Evolutionary conservation across 306 rosid species (phyloP).

Genomic region (Rosa persica): DNA sequence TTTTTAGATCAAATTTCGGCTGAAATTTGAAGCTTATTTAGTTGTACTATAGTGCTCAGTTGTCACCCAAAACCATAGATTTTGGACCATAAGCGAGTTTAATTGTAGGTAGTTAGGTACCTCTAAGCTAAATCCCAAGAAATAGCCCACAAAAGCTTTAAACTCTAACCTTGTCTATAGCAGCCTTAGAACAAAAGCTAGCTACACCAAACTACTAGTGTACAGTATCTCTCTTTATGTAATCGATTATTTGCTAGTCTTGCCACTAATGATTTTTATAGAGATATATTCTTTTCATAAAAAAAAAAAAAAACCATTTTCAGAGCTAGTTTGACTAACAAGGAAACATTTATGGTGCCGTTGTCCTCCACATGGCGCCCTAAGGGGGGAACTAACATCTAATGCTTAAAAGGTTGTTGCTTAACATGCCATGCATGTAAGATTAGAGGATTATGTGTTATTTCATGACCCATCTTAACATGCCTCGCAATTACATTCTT

Average conservation of each 20-base stretch:
- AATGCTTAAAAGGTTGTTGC: too few relatives aligned
- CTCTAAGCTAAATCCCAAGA: conserved; percentile 22
- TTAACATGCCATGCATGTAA: background rate
- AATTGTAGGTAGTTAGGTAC: background rate
- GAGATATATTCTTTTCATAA: conserved; percentile 2
- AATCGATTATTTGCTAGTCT: conserved; percentile 1
- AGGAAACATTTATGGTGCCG: background rate
- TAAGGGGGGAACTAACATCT: background rate
- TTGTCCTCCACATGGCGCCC: background rate
- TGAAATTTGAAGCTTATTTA: conserved; percentile 24
- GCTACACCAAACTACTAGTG: background rate
- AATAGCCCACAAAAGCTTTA: conserved; percentile 37
- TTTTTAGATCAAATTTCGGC: conserved; percentile 28
- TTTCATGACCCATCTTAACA: too few relatives aligned
- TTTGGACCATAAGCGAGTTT: conserved; percentile 28
- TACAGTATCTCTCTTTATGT: conserved; percentile 15
- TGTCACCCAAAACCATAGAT: conserved; percentile 27
- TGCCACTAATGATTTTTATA: conserved; percentile 17
- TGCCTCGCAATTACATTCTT: too few relatives aligned
- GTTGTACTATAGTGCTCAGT: conserved; percentile 28
- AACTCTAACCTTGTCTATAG: conserved; percentile 13
- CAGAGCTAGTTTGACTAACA: conserved; percentile 9
- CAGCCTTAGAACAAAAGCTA: conserved; percentile 26
- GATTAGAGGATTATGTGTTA: too few relatives aligned
- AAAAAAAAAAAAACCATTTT: background rate